Percentiles rank a stretch among this genome's conserved stretches.
These are phyloP conservation scores for Entomortierella lignicola DNA, from an alignment of 192 early-diverging fungal genomes.

Conservation along the genomic window DNA sequence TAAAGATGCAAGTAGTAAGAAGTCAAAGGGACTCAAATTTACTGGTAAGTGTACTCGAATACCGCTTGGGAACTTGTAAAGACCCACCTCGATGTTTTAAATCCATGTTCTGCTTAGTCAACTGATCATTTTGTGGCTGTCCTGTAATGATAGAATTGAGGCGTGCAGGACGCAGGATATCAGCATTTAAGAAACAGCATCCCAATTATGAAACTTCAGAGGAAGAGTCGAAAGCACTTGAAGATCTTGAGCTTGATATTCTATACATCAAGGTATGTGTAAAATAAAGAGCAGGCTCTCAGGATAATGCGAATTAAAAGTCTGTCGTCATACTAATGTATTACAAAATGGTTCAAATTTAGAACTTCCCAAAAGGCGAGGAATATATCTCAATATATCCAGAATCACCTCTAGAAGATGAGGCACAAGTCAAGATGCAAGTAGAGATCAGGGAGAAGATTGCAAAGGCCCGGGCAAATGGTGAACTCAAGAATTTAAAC, in stretches of 20 bases:
- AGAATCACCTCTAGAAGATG: slow-evolving; percentile 22
- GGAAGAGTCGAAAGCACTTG: slow-evolving; percentile 26
- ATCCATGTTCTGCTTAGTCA: background rate
- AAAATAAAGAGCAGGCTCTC: background rate
- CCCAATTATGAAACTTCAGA: slow-evolving; percentile 26
- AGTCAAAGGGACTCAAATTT: slow-evolving; percentile 18
- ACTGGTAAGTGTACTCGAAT: slow-evolving; percentile 21
- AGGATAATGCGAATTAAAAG: too few relatives aligned
- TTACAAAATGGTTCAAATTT: background rate
- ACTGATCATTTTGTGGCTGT: background rate
- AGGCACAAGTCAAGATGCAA: slow-evolving; percentile 20
- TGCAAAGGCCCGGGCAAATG: slow-evolving; percentile 21
- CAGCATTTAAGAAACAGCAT: slow-evolving; percentile 39
- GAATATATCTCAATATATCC: slow-evolving; percentile 44
- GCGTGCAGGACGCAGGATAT: slow-evolving; percentile 40
- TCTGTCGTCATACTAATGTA: too few relatives aligned
- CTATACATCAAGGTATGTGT: slow-evolving; percentile 44
- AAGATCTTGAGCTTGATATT: slow-evolving; percentile 30
- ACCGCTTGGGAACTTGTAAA: background rate
- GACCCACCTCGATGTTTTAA: background rate
- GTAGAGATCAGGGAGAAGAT: slow-evolving; percentile 33
- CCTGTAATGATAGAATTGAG: slow-evolving; percentile 25
- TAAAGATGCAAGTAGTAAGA: too few relatives aligned
- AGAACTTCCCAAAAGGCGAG: slow-evolving; percentile 37
- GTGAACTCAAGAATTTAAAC: slow-evolving; percentile 22